Evolutionary conservation across 1,139 yeast species (phyloP).

Genomic region (Suhomyces wounanorum): DNA sequence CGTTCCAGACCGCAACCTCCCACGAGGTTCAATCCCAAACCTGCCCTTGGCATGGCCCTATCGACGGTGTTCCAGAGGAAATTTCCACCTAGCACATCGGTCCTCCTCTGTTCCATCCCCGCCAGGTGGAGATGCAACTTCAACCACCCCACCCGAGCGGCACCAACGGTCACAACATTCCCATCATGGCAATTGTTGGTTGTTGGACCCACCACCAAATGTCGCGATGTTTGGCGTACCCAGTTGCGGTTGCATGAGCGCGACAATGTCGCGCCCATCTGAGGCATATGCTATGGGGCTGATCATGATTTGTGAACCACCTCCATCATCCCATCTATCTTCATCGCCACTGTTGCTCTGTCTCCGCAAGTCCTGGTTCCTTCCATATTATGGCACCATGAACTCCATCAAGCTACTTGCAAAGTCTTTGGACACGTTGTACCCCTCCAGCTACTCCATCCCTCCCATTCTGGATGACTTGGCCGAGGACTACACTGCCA

Average conservation of each 20-base stretch:
- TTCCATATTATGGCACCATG: slow-evolving; percentile 23
- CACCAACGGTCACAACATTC: slow-evolving; percentile 3
- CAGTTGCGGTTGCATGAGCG: slow-evolving; percentile 5
- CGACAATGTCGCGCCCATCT: slow-evolving; percentile 11
- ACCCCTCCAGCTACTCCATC: slow-evolving; percentile 22
- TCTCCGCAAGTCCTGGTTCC: neutral
- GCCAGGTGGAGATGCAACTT: neutral
- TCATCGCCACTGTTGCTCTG: neutral
- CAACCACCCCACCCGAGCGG: neutral
- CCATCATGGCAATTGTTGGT: slow-evolving; percentile 5
- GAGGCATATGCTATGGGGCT: slow-evolving; percentile 8
- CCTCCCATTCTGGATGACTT: slow-evolving; percentile 13
- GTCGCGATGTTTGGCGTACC: neutral
- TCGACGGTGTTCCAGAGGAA: too few relatives aligned
- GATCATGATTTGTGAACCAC: slow-evolving; percentile 6
- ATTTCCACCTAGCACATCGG: too few relatives aligned
- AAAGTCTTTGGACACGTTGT: slow-evolving; percentile 37
- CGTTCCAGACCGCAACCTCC: slow-evolving; percentile 1
- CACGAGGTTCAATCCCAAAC: neutral
- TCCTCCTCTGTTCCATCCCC: too few relatives aligned
- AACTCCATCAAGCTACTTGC: slow-evolving; percentile 43
- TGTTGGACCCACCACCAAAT: slow-evolving; percentile 8
- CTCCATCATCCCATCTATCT: neutral
- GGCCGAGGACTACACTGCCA: slow-evolving; percentile 17
- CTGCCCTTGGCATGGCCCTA: neutral